Evolutionary conservation across 345 rosid genomes (phyloP).

Genomic region (Alliaria petiolata): DNA sequence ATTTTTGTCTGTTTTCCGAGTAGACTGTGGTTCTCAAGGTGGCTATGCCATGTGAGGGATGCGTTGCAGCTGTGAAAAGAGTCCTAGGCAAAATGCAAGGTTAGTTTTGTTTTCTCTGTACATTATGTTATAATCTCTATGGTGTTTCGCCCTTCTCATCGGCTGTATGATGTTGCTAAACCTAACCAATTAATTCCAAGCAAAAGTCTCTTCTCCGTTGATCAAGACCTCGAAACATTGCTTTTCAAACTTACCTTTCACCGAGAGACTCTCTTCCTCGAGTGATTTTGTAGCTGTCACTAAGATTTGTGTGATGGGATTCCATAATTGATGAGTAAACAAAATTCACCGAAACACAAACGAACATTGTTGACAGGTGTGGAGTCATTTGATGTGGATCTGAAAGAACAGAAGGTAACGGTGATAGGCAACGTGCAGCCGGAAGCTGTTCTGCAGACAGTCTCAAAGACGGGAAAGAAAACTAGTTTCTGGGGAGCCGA

Average conservation of each 20-base stretch:
- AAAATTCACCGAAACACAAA: neutral
- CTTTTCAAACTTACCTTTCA: too few species aligned
- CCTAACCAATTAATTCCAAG: neutral
- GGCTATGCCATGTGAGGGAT: constrained; percentile 81
- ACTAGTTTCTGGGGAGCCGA: constrained; percentile 78
- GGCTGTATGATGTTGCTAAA: neutral
- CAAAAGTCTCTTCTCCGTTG: neutral
- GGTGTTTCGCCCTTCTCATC: neutral
- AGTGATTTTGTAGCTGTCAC: neutral
- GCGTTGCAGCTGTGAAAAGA: constrained; percentile 81
- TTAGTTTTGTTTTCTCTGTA: constrained; percentile 5
- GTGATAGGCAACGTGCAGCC: constrained; percentile 83
- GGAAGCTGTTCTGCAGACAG: constrained; percentile 74
- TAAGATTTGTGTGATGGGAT: neutral
- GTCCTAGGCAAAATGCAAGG: constrained; percentile 90
- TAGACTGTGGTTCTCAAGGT: constrained; percentile 85
- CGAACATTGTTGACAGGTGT: constrained; percentile 43
- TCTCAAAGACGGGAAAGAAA: constrained; percentile 77
- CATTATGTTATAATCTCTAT: neutral
- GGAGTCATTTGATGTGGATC: constrained; percentile 66
- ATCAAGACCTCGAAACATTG: neutral
- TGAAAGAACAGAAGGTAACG: constrained; percentile 78
- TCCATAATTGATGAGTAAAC: neutral
- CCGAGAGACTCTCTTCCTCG: neutral
- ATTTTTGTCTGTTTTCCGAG: constrained; percentile 6